Evolutionary conservation across 805 yeast species (phyloP).

Genomic region (Ogataea saltuana): DNA sequence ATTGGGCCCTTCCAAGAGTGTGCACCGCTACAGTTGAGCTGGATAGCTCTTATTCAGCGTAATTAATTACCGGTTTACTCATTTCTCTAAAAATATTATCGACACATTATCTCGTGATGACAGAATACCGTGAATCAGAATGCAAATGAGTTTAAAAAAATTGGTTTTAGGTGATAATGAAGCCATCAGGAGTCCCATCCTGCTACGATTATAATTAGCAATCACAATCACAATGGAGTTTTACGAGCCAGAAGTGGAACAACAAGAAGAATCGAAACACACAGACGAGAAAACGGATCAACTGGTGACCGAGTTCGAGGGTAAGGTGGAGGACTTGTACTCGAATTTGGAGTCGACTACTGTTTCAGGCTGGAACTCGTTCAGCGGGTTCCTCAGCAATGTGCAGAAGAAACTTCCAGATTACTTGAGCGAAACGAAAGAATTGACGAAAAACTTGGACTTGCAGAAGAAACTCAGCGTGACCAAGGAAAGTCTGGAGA

Average conservation of each 20-base stretch:
- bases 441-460: constrained; percentile 22
- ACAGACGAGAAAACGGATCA: constrained; percentile 52
- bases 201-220: background rate
- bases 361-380: constrained; percentile 36
- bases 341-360: constrained; percentile 44
- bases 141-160: background rate
- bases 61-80: too few species aligned
- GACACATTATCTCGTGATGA: background rate
- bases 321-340: constrained; percentile 41
- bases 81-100: background rate
- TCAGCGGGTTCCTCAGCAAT: constrained; percentile 38
- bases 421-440: constrained; percentile 32
- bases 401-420: constrained; percentile 37
- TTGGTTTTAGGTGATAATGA: background rate
- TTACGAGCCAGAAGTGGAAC: constrained; percentile 28
- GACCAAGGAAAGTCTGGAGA: constrained; percentile 21
- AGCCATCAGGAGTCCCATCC: too few species aligned
- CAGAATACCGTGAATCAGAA: constrained; percentile 1
- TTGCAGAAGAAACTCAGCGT: constrained; percentile 19
- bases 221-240: constrained; percentile 30
- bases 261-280: constrained; percentile 21
- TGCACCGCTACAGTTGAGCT: too few species aligned
- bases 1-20: too few species aligned
- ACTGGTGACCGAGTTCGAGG: constrained; percentile 55
- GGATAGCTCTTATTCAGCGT: too few species aligned